Percentiles rank a stretch among this genome's conserved stretches.
These are phyloP conservation scores for Coemansia guatemalensis DNA, from an alignment of 192 early-diverging fungal genomes.

Conservation along the genomic window DNA sequence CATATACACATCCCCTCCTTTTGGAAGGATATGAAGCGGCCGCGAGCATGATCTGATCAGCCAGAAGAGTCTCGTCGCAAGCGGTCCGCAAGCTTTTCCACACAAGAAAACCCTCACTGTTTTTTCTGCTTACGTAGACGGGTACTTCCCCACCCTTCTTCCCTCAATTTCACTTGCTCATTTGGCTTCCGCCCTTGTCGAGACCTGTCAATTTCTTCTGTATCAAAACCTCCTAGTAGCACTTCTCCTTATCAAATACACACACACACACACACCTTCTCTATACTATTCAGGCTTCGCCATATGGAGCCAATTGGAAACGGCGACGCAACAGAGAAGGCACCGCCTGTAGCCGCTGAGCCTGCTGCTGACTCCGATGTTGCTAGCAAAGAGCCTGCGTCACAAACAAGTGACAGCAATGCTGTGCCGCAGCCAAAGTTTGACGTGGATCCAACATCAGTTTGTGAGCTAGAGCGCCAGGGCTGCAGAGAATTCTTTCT, in stretches of 20 bases:
- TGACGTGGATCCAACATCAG: constrained; percentile 4
- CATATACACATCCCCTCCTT: too few relatives aligned
- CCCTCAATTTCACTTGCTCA: background rate
- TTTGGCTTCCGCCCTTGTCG: background rate
- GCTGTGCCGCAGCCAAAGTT: background rate
- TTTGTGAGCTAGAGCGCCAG: constrained; percentile 18
- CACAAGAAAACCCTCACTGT: background rate
- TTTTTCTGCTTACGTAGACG: background rate
- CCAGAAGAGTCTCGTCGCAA: background rate
- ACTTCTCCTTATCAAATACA: background rate
- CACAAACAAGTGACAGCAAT: background rate
- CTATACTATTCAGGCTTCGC: background rate
- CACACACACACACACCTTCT: background rate
- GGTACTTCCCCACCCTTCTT: background rate
- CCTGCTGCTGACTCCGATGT: background rate
- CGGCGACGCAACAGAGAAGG: background rate
- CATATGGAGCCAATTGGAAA: background rate
- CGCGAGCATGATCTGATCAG: background rate
- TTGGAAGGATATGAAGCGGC: background rate
- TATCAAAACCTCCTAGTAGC: background rate
- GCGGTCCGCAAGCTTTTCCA: background rate
- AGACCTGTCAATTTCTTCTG: background rate
- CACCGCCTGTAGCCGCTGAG: background rate
- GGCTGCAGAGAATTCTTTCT: constrained; percentile 64
- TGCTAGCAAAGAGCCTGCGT: background rate